Evolutionary conservation across 2,329 filamentous ascomycete genomes (phyloP), one percentile per base, ranked within the genome.

Genomic region (Hypocrella siamensis): DNA sequence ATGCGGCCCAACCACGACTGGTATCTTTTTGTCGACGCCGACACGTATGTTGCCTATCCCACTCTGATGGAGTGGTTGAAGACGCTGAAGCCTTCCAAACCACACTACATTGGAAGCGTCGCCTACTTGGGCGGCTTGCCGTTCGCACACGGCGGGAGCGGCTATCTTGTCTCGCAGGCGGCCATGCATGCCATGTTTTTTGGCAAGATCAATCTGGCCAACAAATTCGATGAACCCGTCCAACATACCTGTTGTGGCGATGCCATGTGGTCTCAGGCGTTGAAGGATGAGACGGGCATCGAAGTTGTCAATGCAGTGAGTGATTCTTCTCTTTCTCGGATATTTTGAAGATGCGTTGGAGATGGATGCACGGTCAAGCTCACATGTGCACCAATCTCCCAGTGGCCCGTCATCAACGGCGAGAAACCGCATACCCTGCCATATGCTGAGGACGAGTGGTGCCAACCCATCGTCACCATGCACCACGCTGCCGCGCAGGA

Each of bases 11-110:
- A 57, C 35, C 61, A 61, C 35, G 63, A 71, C 40, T 75, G 70
- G 69, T 75, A 70, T 42, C 45, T 75, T 11, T 73, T 69, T 38
- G 57, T 73, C 38, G 69, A 74, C 32, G 65, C 66, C 31, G 69
- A 73, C 45, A 68, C 66, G 7, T 73, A 72, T 41, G 56, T 72
- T 9, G 49, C 68, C 26, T 68, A 66, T 61, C 52, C 59, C 11
- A 70, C 63, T 32, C 43, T 73, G 17, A 51, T 62, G 19, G 48
- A 57, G 24, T 71, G 63, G 60, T 48, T 73, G 27, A 41, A 47
- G 26, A 48, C 41, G 18, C 44, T 70, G 12, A 52, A 69, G 38
- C 52, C 60, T 1, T 42, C 37, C 3, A 52, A 61, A 32, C 52
- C 54, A 27, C 49, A 57, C 24, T 71, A 70, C 40, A 45, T 72